These are phyloP conservation scores for Cryptosporidium canis DNA, from an alignment of 169 alveolate genomes.

Conservation along the genomic window DNA sequence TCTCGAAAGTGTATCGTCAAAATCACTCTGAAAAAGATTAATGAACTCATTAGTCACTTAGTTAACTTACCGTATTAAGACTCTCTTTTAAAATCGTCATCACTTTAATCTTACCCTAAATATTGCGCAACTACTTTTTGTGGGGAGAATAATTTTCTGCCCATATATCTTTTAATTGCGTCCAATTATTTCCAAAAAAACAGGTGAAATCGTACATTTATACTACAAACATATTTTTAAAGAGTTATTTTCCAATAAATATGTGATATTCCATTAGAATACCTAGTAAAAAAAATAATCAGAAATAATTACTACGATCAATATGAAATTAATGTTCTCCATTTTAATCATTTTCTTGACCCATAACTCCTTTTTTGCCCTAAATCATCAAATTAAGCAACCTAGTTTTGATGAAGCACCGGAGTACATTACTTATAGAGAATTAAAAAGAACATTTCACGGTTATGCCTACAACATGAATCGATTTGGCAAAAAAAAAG, in stretches of 20 bases:
- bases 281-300: background rate
- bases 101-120: background rate
- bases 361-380: background rate
- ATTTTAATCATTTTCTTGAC: background rate
- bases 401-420: background rate
- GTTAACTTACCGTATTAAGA: constrained; percentile 46
- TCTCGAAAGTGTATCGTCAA: constrained; percentile 43
- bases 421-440: constrained; percentile 34
- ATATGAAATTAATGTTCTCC: background rate
- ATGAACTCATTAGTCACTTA: background rate
- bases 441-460: background rate
- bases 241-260: background rate
- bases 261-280: background rate
- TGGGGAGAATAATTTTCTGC: constrained; percentile 12
- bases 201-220: background rate
- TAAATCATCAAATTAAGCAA: background rate
- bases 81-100: constrained; percentile 40
- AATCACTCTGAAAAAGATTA: background rate
- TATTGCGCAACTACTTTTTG: constrained; percentile 7
- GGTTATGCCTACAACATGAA: background rate
- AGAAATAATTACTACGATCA: background rate
- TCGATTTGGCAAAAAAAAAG: constrained; percentile 65
- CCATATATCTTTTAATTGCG: background rate
- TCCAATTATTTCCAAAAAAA: background rate
- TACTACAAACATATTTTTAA: background rate